Evolutionary conservation across 257 asterid species (phyloP).

Genomic region (Przewalskia tangutica): DNA sequence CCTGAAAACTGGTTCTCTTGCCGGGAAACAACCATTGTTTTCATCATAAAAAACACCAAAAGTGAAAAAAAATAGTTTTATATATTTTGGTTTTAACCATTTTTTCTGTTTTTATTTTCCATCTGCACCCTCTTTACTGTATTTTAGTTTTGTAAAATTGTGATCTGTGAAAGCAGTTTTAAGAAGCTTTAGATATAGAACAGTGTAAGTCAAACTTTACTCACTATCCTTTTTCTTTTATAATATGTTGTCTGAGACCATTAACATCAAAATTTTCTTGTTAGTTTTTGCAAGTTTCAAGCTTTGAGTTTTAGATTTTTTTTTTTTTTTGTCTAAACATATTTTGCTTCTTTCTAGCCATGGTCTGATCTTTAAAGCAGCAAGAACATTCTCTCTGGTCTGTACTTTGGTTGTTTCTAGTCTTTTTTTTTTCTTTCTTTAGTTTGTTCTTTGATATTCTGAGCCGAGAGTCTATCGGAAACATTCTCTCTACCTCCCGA

Average conservation of each 20-base stretch:
- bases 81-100: not conserved
- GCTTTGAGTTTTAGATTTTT: not conserved
- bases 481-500: too few relatives aligned
- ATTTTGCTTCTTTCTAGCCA: not conserved
- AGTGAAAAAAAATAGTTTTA: not conserved
- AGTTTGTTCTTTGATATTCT: too few relatives aligned
- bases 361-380: not conserved
- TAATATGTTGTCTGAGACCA: not conserved
- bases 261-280: not conserved
- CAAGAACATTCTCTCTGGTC: conserved; percentile 2
- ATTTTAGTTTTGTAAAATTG: not conserved
- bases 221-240: not conserved
- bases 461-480: too few relatives aligned
- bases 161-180: not conserved
- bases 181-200: not conserved
- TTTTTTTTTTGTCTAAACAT: not conserved
- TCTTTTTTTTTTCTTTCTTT: too few relatives aligned
- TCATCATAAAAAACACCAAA: not conserved
- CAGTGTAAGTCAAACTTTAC: not conserved
- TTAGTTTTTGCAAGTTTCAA: not conserved
- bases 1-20: not conserved
- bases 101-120: not conserved
- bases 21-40: not conserved
- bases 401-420: not conserved
- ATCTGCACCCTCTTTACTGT: not conserved